phyloP scores from a whole-genome alignment of 140 eudicot species.

The Flaveria floridana region DNA sequence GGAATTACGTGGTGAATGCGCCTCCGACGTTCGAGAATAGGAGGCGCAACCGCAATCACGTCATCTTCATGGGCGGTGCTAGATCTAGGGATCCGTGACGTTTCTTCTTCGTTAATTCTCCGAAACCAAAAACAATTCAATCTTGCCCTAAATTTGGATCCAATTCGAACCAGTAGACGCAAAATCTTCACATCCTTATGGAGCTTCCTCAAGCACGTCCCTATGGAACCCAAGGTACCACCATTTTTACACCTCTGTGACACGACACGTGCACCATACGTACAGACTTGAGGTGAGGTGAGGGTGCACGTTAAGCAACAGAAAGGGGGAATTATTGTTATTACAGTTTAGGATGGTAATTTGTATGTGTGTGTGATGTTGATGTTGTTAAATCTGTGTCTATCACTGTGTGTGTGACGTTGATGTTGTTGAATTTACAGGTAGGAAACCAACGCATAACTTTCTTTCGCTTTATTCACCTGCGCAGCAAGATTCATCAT shows the following conservation, averaged over 20 bases:
- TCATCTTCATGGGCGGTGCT: constrained; percentile 28
- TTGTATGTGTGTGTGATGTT: neutral
- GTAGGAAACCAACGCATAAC: constrained; percentile 78
- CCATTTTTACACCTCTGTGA: neutral
- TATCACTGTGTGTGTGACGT: neutral
- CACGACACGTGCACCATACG: no score
- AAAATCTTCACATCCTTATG: constrained; percentile 36
- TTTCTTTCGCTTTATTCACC: constrained; percentile 89
- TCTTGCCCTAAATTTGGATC: constrained; percentile 29
- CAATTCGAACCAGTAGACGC: neutral
- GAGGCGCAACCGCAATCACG: constrained; percentile 44
- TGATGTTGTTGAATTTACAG: constrained; percentile 41
- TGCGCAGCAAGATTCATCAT: constrained; percentile 70
- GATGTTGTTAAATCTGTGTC: no score
- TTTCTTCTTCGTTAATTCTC: constrained; percentile 14
- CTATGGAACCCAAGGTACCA: constrained; percentile 67
- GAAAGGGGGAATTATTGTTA: neutral
- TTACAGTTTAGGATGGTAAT: no score
- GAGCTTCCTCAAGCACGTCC: constrained; percentile 89
- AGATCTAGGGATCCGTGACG: constrained; percentile 35
- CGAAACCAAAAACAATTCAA: neutral
- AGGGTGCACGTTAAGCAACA: no score
- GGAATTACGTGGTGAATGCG: constrained; percentile 38
- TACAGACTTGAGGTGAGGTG: no score
- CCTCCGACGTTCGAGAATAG: constrained; percentile 32